Evolutionary conservation across 495 filamentous ascomycete genomes (phyloP).

Genomic region (Acidiella bohemica): DNA sequence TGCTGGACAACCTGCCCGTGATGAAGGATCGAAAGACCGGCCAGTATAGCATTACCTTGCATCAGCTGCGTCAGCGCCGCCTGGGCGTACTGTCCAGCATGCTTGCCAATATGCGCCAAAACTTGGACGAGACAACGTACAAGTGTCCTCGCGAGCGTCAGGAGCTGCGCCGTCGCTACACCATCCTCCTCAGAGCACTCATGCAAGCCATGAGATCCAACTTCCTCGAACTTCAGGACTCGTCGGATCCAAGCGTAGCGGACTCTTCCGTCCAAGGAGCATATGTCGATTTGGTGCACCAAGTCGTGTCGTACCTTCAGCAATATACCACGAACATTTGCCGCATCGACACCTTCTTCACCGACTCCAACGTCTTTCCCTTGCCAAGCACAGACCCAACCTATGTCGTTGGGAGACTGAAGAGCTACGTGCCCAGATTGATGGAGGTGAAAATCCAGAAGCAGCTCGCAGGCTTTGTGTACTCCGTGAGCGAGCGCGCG

Average conservation of each 20-base stretch:
- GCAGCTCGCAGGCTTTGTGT: slow-evolving; percentile 47
- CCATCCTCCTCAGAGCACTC: slow-evolving; percentile 39
- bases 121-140: slow-evolving; percentile 32
- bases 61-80: slow-evolving; percentile 45
- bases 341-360: slow-evolving; percentile 54
- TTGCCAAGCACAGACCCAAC: slow-evolving; percentile 50
- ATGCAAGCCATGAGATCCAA: slow-evolving; percentile 59
- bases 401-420: slow-evolving; percentile 55
- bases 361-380: slow-evolving; percentile 50
- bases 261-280: slow-evolving; percentile 31
- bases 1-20: slow-evolving; percentile 53
- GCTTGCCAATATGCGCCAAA: slow-evolving; percentile 51
- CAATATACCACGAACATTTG: slow-evolving; percentile 52
- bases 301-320: slow-evolving; percentile 48
- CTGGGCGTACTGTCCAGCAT: slow-evolving; percentile 47
- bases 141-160: slow-evolving; percentile 23
- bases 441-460: slow-evolving; percentile 38
- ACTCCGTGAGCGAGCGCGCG: slow-evolving; percentile 50
- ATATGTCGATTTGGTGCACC: slow-evolving; percentile 56
- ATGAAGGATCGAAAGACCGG: slow-evolving; percentile 29
- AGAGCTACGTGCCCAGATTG: slow-evolving; percentile 49
- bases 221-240: slow-evolving; percentile 43
- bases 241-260: not conserved
- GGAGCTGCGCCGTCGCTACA: slow-evolving; percentile 39
- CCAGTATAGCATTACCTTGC: slow-evolving; percentile 36